Conservation (phyloP, 2,329 filamentous ascomycete species). For the Phialocephala subalpina region DNA sequence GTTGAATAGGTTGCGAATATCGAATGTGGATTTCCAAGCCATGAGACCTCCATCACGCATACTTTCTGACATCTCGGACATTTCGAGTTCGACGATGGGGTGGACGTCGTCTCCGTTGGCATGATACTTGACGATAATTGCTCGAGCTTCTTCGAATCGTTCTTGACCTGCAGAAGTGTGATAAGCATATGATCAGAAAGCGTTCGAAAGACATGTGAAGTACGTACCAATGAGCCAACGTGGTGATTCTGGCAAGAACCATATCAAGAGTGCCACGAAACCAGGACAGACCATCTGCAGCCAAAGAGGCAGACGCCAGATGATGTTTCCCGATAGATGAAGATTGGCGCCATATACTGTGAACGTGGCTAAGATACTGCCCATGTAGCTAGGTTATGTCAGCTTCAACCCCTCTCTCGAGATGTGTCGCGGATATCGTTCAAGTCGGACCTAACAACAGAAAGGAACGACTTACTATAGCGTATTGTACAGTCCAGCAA, state of each 20-base stretch:
- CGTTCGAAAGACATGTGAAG: not conserved
- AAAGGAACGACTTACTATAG: not conserved
- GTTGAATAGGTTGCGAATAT: slow-evolving; percentile 58
- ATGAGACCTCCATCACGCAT: slow-evolving; percentile 32
- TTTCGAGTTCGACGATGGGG: slow-evolving; percentile 55
- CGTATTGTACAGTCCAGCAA: slow-evolving; percentile 53
- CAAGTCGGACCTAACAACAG: not conserved
- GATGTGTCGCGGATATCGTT: not conserved
- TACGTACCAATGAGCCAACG: slow-evolving; percentile 59
- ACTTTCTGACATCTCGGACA: slow-evolving; percentile 56
- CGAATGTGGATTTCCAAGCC: slow-evolving; percentile 46
- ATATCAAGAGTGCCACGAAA: slow-evolving; percentile 40
- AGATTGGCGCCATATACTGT: slow-evolving; percentile 41
- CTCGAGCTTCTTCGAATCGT: slow-evolving; percentile 56
- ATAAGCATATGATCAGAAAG: not conserved
- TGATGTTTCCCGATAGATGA: slow-evolving; percentile 22
- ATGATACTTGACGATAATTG: slow-evolving; percentile 51
- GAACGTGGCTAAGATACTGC: slow-evolving; percentile 53
- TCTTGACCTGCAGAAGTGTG: slow-evolving; percentile 36
- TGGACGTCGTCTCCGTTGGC: slow-evolving; percentile 48
- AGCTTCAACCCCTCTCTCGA: slow-evolving; percentile 37
- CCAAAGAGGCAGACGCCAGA: slow-evolving; percentile 61
- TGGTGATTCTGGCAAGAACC: slow-evolving; percentile 60
- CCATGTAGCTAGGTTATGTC: slow-evolving; percentile 54
- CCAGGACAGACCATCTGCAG: slow-evolving; percentile 49